These are phyloP conservation scores for Penicillium bovifimosum DNA, from an alignment of 495 filamentous ascomycete species.

Conservation along the genomic window DNA sequence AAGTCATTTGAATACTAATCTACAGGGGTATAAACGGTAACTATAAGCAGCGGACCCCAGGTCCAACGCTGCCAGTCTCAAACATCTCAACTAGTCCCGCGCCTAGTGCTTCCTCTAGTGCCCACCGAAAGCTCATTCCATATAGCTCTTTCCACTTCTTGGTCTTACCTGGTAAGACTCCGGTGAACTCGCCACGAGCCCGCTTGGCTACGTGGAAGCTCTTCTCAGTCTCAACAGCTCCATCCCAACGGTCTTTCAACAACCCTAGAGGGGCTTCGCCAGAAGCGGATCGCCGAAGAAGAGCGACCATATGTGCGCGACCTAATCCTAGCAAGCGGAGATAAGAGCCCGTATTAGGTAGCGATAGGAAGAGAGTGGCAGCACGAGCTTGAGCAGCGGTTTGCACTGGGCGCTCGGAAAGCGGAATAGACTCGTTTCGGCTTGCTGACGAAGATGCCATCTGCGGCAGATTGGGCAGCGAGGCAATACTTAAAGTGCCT, in stretches of 20 bases:
- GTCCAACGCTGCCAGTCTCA: conserved; percentile 76
- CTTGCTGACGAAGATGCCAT: conserved; percentile 56
- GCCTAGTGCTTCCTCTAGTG: conserved; percentile 71
- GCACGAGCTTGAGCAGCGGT: conserved; percentile 28
- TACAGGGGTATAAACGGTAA: background rate
- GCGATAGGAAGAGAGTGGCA: conserved; percentile 53
- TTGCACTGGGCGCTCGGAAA: conserved; percentile 17
- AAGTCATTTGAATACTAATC: background rate
- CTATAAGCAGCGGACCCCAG: conserved; percentile 57
- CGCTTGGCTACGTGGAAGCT: conserved; percentile 54
- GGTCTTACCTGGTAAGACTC: conserved; percentile 65
- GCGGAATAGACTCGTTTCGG: conserved; percentile 17
- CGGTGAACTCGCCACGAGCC: conserved; percentile 61
- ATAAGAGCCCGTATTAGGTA: conserved; percentile 69
- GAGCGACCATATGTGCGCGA: conserved; percentile 57
- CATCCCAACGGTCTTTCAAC: conserved; percentile 77
- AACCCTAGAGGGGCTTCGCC: conserved; percentile 60
- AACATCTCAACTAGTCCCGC: conserved; percentile 78
- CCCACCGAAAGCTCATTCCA: conserved; percentile 73
- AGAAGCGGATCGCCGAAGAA: conserved; percentile 60
- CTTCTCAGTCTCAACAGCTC: conserved; percentile 57
- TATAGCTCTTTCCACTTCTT: conserved; percentile 79
- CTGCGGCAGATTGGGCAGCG: conserved; percentile 44
- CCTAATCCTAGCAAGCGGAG: conserved; percentile 64
- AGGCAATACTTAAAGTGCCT: conserved; percentile 44